Base-by-base conservation (phyloP, 148 eudicot genomes). In the Rhododendron kiyosumense region DNA sequence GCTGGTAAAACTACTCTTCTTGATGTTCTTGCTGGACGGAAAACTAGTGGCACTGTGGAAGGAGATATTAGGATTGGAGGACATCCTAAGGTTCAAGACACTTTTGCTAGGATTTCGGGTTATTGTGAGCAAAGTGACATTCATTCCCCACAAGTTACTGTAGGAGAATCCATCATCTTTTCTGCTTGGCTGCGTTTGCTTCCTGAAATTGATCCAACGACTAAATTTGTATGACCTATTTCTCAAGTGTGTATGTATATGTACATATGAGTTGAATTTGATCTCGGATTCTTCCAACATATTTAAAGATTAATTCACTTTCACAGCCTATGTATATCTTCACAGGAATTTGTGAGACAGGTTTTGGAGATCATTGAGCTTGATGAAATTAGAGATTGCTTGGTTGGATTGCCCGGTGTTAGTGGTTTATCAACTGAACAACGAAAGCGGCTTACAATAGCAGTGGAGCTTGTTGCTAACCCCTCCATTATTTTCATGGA, bases 1-100 rank as follows among this genome's bases (percentile, higher is more conserved):
- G 94, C 99, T 84, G 99, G 99, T 18, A 96, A 96, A 88, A 96
- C 98, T 15, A 96, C 99, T n/a, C 96, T 96, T 84, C 88, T 96
- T 12, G 98, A 96, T 89, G 99, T 96, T 84, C 94, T 96, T 67
- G 83, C 98, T 52, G 98, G 99, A 84, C 91, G 98, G 86, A 96
- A 96, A 89, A 94, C 95, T 32, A 92, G 90, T 85, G 99, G 99
- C 84, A 90, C 85, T 22, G 84, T 94, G 30, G 93, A 92, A 88
- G 99, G 99, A 85, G 95, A 94, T 46, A 94, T 96, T 49, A 87
- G 81, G 80, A 89, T 94, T 14, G 95, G 94, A 78, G 98, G 99
- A 78, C 91, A 88, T 87, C 94, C 95, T 57, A 96, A 94, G 84
- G 90, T 89, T 84, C 99, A 96, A 86, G 91, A 89, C 34, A 94